Conservation (phyloP, 768 basidiomycete genomes). For the Leccinellum rugosiceps region DNA sequence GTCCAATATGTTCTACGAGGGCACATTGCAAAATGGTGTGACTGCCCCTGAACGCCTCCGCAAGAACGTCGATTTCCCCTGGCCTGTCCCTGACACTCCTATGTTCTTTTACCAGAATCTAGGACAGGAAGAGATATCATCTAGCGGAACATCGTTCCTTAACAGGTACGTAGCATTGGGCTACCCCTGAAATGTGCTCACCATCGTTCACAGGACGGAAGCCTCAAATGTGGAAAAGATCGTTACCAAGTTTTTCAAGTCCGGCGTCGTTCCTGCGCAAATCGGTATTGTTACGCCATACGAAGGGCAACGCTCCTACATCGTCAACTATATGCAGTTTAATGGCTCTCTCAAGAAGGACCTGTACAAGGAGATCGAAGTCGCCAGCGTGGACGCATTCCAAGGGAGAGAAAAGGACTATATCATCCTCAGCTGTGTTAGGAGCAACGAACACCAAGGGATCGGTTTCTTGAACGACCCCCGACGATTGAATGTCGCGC, state of each 20-base stretch:
- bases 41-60: slow-evolving; percentile 95
- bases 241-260: slow-evolving; percentile 99
- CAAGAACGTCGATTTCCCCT: slow-evolving; percentile 99
- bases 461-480: slow-evolving; percentile 99
- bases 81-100: slow-evolving; percentile 95
- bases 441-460: slow-evolving; percentile 99
- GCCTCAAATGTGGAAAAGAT: slow-evolving; percentile 99
- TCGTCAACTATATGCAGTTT: slow-evolving; percentile 99
- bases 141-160: slow-evolving; percentile 96
- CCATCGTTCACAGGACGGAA: slow-evolving; percentile 66
- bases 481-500: slow-evolving; percentile 90
- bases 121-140: slow-evolving; percentile 98
- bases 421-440: slow-evolving; percentile 95
- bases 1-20: slow-evolving; percentile 99
- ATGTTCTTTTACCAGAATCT: slow-evolving; percentile 99
- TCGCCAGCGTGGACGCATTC: slow-evolving; percentile 98
- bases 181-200: neutral
- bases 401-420: slow-evolving; percentile 99
- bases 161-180: slow-evolving; percentile 56
- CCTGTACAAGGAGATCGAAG: slow-evolving; percentile 98
- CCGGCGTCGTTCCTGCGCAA: slow-evolving; percentile 90
- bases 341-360: slow-evolving; percentile 99
- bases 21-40: slow-evolving; percentile 97
- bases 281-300: slow-evolving; percentile 99
- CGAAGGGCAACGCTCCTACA: slow-evolving; percentile 96